Evolutionary conservation across 139 green algal genomes (phyloP).

Genomic region (Edaphochlamys debaryana): DNA sequence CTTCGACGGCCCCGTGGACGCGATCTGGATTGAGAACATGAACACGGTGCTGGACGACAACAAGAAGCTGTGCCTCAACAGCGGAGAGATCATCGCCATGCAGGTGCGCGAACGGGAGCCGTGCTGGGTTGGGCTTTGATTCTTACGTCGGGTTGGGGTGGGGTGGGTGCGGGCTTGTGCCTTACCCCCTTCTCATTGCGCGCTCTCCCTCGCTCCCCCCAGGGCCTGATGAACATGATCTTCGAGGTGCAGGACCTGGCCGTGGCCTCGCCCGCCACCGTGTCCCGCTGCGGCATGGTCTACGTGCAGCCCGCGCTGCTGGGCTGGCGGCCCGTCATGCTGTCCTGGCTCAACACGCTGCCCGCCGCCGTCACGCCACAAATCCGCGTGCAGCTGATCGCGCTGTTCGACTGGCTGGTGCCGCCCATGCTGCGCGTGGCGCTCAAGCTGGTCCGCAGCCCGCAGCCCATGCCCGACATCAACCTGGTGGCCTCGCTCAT

Average conservation of each 20-base stretch:
- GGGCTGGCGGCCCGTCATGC: constrained; percentile 76
- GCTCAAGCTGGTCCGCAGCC: constrained; percentile 57
- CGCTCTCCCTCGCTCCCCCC: too few species aligned
- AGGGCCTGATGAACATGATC: constrained; percentile 84
- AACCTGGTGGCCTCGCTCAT: constrained; percentile 69
- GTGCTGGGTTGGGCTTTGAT: too few species aligned
- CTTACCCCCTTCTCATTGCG: too few species aligned
- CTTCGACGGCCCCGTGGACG: constrained; percentile 86
- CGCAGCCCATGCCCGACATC: constrained; percentile 69
- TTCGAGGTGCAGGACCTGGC: constrained; percentile 87
- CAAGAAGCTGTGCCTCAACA: constrained; percentile 89
- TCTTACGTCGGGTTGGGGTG: too few species aligned
- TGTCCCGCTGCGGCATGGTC: constrained; percentile 88
- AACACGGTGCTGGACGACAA: constrained; percentile 90
- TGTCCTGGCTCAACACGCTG: constrained; percentile 72
- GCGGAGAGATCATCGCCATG: constrained; percentile 87
- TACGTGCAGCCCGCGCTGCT: constrained; percentile 82
- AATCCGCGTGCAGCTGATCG: constrained; percentile 56
- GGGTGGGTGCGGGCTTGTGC: too few species aligned
- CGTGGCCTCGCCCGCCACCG: constrained; percentile 82
- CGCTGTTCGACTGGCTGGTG: constrained; percentile 80
- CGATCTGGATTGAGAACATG: constrained; percentile 89
- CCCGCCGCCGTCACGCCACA: constrained; percentile 59
- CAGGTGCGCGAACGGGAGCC: constrained; percentile 52
- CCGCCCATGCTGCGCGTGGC: constrained; percentile 72